Conservation (phyloP, 2,329 filamentous ascomycete species). For the Epichloe festucae region DNA sequence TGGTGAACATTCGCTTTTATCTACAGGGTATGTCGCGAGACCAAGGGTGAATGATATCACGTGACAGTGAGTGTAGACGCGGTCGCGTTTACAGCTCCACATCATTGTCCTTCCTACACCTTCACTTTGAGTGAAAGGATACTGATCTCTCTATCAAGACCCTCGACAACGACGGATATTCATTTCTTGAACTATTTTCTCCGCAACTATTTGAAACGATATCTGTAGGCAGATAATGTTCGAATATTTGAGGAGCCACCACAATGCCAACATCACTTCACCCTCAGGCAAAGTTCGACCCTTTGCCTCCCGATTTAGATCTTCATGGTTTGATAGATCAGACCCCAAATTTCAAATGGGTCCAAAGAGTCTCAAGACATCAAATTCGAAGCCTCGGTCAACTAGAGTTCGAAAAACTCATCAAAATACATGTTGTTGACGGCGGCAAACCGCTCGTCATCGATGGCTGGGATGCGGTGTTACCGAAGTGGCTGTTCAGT, state of each 20-base stretch:
- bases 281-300: constrained; percentile 81
- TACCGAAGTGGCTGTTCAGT: constrained; percentile 70
- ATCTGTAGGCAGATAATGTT: not conserved
- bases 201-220: not conserved
- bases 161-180: not conserved
- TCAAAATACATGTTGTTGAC: constrained; percentile 69
- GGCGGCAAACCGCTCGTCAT: constrained; percentile 83
- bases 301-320: constrained; percentile 76
- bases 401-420: constrained; percentile 72
- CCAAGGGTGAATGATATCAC: not conserved
- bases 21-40: too few species aligned
- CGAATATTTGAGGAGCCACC: not conserved
- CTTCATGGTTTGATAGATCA: constrained; percentile 61
- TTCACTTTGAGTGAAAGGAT: not conserved
- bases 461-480: constrained; percentile 66
- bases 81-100: not conserved
- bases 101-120: not conserved
- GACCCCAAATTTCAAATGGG: constrained; percentile 78
- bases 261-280: constrained; percentile 62
- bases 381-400: constrained; percentile 67
- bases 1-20: not conserved
- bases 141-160: not conserved
- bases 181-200: too few species aligned
- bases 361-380: constrained; percentile 62
- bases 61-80: not conserved